These are phyloP conservation scores for Fraxinus americana DNA, from an alignment of 257 asterid species.

Conservation along the genomic window DNA sequence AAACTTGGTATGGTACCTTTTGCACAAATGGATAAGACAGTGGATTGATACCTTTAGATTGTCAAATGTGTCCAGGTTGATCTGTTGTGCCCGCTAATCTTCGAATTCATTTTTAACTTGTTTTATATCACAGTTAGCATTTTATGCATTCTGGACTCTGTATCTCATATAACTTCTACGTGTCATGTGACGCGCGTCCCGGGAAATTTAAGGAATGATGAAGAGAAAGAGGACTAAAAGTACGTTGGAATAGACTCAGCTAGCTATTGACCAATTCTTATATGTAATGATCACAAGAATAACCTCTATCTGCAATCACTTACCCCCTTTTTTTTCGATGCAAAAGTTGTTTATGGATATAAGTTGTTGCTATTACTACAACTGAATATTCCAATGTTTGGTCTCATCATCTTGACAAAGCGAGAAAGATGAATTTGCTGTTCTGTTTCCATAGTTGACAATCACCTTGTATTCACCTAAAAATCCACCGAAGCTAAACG, in stretches of 20 bases:
- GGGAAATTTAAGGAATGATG: neutral
- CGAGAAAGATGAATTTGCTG: constrained; percentile 38
- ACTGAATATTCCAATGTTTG: constrained; percentile 42
- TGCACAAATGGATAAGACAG: constrained; percentile 1
- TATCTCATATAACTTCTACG: neutral
- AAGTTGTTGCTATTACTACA: constrained; percentile 25
- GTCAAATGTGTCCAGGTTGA: neutral
- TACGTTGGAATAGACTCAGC: neutral
- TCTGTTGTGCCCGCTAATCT: neutral
- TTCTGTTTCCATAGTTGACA: constrained; percentile 34
- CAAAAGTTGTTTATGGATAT: neutral
- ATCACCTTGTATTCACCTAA: constrained; percentile 49
- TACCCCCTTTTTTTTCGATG: neutral
- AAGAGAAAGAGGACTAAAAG: neutral
- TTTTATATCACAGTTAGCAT: neutral
- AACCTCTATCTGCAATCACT: neutral
- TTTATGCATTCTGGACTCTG: neutral
- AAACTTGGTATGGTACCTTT: neutral
- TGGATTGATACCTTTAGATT: neutral
- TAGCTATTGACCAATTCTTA: neutral
- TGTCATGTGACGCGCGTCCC: neutral
- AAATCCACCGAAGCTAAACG: constrained; percentile 45
- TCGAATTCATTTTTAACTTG: neutral
- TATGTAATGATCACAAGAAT: neutral
- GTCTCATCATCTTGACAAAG: constrained; percentile 45